These are phyloP conservation scores for Periconia digitata DNA, from an alignment of 2,329 filamentous ascomycete species.

Conservation along the genomic window DNA sequence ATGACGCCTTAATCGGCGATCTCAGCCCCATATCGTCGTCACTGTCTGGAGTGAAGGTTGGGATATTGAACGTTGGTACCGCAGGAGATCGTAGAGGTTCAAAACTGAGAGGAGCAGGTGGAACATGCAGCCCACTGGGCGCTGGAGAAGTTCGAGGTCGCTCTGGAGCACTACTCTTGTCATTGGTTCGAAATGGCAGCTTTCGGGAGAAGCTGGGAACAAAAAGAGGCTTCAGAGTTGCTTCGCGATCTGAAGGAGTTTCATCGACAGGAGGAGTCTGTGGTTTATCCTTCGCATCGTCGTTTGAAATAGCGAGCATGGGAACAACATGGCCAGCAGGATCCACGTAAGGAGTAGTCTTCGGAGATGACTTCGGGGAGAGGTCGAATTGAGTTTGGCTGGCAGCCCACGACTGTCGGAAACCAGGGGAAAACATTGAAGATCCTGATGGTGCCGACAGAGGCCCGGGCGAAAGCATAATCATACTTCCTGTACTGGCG, in stretches of 20 bases:
- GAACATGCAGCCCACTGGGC: conserved; percentile 17
- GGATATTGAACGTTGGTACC: conserved; percentile 28
- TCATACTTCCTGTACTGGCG: conserved; percentile 46
- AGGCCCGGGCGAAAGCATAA: conserved; percentile 46
- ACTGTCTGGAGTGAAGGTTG: conserved; percentile 19
- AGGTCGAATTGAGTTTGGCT: conserved; percentile 39
- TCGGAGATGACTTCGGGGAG: conserved; percentile 30
- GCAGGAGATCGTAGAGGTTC: conserved; percentile 31
- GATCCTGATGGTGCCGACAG: conserved; percentile 42
- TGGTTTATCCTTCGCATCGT: conserved; percentile 16
- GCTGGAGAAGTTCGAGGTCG: conserved; percentile 14
- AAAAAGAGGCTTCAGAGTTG: conserved; percentile 14
- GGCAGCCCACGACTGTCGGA: conserved; percentile 45
- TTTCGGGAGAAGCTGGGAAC: conserved; percentile 45
- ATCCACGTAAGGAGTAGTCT: conserved; percentile 38
- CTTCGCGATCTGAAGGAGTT: conserved; percentile 13
- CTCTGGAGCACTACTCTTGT: conserved; percentile 15
- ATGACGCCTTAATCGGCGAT: conserved; percentile 34
- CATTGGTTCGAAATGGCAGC: conserved; percentile 29
- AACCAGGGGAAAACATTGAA: conserved; percentile 34
- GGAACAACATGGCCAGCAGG: conserved; percentile 41
- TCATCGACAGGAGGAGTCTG: conserved; percentile 12
- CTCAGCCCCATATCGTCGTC: conserved; percentile 21
- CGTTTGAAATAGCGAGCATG: conserved; percentile 36
- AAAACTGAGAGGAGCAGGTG: conserved; percentile 23